These are phyloP conservation scores for Stipa capillata DNA, from an alignment of 176 grass and related monocot genomes.

Conservation along the genomic window DNA sequence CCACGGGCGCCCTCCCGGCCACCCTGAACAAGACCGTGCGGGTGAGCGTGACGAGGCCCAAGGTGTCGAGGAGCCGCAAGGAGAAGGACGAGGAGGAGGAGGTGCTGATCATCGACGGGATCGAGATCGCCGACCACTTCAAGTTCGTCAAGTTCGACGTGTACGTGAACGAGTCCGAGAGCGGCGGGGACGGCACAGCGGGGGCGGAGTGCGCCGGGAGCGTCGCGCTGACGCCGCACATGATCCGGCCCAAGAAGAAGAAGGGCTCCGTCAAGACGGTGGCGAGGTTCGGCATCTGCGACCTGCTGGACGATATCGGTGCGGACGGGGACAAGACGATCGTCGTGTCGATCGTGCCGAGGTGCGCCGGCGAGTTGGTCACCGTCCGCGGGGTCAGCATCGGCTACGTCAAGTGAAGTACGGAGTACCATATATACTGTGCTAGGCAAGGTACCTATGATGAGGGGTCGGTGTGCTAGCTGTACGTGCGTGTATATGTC, in stretches of 20 bases:
- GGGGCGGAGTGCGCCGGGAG: constrained; percentile 52
- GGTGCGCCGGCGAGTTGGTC: constrained; percentile 19
- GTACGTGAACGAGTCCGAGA: constrained; percentile 25
- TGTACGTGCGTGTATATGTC: neutral
- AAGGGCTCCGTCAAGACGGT: constrained; percentile 4
- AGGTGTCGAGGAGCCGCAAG: constrained; percentile 9
- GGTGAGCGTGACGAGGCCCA: constrained; percentile 36
- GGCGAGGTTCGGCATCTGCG: constrained; percentile 53
- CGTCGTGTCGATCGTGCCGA: constrained; percentile 53
- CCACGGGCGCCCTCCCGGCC: constrained; percentile 23
- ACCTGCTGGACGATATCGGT: constrained; percentile 46
- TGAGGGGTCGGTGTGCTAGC: neutral
- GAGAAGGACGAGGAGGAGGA: constrained; percentile 62
- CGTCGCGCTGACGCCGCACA: constrained; percentile 46
- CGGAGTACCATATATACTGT: too few relatives aligned
- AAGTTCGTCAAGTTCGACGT: constrained; percentile 73
- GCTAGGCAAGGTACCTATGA: neutral
- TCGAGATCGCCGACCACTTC: constrained; percentile 21
- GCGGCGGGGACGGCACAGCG: neutral
- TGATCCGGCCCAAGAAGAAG: neutral
- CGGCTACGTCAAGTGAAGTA: constrained; percentile 31
- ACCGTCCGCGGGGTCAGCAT: constrained; percentile 37
- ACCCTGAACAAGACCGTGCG: constrained; percentile 15
- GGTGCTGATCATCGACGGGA: constrained; percentile 53
- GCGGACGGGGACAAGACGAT: constrained; percentile 41